These are phyloP conservation scores for Botryotinia convoluta DNA, from an alignment of 2,329 filamentous ascomycete genomes.

Conservation along the genomic window DNA sequence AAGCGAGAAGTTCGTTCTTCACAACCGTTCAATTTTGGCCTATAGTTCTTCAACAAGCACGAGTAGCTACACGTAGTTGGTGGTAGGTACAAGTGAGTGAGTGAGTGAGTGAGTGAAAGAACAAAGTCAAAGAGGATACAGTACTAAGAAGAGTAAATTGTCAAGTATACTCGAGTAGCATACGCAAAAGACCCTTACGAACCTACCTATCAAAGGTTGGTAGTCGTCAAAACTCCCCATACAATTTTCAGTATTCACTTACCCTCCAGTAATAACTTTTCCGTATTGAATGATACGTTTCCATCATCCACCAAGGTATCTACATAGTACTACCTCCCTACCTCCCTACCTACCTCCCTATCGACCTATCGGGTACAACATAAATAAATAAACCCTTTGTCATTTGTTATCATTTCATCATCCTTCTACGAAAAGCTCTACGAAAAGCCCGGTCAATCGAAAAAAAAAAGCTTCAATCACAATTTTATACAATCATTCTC, in stretches of 20 bases:
- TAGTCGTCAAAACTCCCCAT: not conserved
- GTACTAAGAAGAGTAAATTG: not conserved
- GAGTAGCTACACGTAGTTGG: not conserved
- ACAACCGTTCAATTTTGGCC: not conserved
- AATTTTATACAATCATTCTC: not conserved
- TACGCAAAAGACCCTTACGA: not conserved
- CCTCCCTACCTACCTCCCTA: not conserved
- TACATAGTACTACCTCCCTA: not conserved
- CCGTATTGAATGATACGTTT: not conserved
- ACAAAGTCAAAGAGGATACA: not conserved
- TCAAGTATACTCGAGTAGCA: not conserved
- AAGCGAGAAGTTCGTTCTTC: not conserved
- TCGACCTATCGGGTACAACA: not conserved
- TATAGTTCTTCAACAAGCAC: not conserved
- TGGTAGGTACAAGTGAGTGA: not conserved
- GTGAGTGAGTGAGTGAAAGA: not conserved
- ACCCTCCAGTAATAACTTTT: not conserved
- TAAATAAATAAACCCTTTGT: not conserved
- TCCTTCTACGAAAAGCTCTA: not conserved
- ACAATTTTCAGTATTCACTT: slow-evolving; percentile 5
- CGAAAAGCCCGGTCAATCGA: no score
- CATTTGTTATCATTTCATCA: not conserved
- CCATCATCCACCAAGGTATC: not conserved
- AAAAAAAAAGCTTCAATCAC: slow-evolving; percentile 1
- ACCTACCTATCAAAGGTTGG: not conserved